A percentile compares a stretch with the other conserved stretches of the same genome.
Evolutionary conservation across 139 green algal genomes (phyloP).

Genomic region (Chlorella sp.): DNA sequence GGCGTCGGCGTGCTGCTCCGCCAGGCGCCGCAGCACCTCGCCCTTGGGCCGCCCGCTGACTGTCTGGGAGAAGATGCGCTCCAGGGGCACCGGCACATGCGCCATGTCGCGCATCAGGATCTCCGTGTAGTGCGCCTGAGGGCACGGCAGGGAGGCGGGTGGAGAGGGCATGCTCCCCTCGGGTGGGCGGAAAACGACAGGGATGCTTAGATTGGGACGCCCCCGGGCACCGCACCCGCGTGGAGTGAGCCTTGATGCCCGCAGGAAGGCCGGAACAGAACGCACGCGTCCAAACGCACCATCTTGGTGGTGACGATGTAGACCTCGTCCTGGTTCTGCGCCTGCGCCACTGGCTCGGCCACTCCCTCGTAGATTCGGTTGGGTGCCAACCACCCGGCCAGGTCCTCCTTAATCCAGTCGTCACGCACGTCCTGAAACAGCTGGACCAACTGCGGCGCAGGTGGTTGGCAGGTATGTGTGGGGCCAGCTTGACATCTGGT

Average conservation of each 20-base stretch:
- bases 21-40: conserved; percentile 63
- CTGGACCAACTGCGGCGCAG: conserved; percentile 65
- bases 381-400: conserved; percentile 83
- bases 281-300: too few species aligned
- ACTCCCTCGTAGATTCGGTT: conserved; percentile 92
- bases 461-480: not conserved
- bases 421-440: conserved; percentile 89
- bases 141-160: not conserved
- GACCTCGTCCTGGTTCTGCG: conserved; percentile 53
- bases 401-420: conserved; percentile 86
- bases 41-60: conserved; percentile 72
- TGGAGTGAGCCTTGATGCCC: too few species aligned
- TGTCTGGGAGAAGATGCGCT: conserved; percentile 78
- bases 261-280: too few species aligned
- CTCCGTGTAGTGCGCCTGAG: conserved; percentile 78
- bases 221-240: too few species aligned
- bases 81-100: conserved; percentile 61
- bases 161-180: too few species aligned
- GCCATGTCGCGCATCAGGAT: conserved; percentile 81
- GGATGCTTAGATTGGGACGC: too few species aligned
- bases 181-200: too few species aligned
- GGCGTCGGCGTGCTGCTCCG: conserved; percentile 44
- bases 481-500: not conserved
- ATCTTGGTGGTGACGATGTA: conserved; percentile 99
- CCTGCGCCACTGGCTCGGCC: conserved; percentile 49